A percentile compares a stretch with the other conserved stretches of the same genome.
These are phyloP conservation scores for Mariannaea elegans DNA, from an alignment of 2,329 filamentous ascomycete genomes.

Conservation along the genomic window DNA sequence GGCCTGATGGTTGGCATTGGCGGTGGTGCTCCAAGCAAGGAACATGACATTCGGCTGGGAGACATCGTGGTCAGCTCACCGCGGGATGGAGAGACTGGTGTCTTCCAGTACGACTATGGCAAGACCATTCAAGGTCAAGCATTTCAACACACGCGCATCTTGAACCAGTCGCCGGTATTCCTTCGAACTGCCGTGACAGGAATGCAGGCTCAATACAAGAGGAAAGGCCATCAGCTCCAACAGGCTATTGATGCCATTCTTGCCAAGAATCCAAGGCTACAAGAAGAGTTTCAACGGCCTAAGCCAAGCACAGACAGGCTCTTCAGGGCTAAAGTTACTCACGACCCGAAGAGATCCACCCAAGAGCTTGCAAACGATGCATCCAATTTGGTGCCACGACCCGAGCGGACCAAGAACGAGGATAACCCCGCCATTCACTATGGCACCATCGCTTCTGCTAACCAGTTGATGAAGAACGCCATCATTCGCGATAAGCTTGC, in stretches of 20 bases:
- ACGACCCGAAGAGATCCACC: too few relatives aligned
- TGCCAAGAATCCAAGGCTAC: too few relatives aligned
- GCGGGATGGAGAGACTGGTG: background rate
- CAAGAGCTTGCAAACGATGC: background rate
- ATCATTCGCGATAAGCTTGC: background rate
- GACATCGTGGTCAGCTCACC: background rate
- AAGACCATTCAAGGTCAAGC: constrained; percentile 11
- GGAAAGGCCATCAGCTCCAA: too few relatives aligned
- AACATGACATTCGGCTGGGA: background rate
- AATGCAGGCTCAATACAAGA: too few relatives aligned
- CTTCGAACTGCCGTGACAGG: background rate
- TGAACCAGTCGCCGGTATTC: constrained; percentile 19
- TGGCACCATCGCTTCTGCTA: background rate
- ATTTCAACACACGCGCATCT: constrained; percentile 8
- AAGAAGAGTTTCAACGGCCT: too few relatives aligned
- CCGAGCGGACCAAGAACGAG: background rate
- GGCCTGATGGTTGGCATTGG: background rate
- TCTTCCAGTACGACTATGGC: background rate
- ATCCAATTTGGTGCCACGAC: too few relatives aligned
- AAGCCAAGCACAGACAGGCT: too few relatives aligned
- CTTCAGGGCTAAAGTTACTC: too few relatives aligned
- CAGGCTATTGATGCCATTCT: too few relatives aligned
- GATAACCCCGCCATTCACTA: background rate
- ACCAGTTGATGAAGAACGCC: background rate
- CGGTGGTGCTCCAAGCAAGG: background rate